A percentile compares a stretch with the other conserved stretches of the same genome.
These are phyloP conservation scores for Xylaria bambusicola DNA, from an alignment of 495 filamentous ascomycete species.

Conservation along the genomic window DNA sequence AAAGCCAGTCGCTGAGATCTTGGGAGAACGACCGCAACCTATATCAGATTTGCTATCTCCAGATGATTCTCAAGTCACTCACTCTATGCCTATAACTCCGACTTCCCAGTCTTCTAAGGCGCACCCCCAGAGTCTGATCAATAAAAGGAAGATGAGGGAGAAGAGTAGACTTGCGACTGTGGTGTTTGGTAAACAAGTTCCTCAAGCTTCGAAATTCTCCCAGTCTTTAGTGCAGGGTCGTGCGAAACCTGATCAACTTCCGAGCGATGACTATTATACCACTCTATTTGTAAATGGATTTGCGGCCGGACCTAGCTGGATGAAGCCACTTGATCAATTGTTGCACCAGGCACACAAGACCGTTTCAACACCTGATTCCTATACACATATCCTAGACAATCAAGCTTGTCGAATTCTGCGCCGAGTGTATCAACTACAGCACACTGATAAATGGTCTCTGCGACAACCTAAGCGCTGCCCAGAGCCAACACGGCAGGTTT, in stretches of 20 bases:
- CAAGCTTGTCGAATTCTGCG: constrained; percentile 82
- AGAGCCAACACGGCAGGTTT: constrained; percentile 72
- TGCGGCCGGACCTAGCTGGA: constrained; percentile 57
- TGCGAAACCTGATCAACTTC: constrained; percentile 44
- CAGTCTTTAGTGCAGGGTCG: constrained; percentile 32
- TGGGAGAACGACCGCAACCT: constrained; percentile 61
- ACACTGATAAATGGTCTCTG: constrained; percentile 85
- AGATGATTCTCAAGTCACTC: constrained; percentile 33
- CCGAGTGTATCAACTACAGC: constrained; percentile 84
- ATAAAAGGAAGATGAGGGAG: constrained; percentile 62
- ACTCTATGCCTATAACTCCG: constrained; percentile 38
- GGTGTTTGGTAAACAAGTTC: constrained; percentile 68
- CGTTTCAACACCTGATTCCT: constrained; percentile 73
- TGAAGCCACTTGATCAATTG: constrained; percentile 66
- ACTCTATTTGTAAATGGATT: constrained; percentile 76
- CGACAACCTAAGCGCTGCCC: constrained; percentile 76
- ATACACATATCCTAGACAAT: constrained; percentile 73
- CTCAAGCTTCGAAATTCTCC: constrained; percentile 30
- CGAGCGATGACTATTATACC: constrained; percentile 72
- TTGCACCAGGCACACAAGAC: constrained; percentile 78
- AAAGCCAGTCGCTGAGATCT: constrained; percentile 73
- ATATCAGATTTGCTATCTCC: constrained; percentile 25
- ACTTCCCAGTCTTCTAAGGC: constrained; percentile 41
- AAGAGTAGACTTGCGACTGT: constrained; percentile 73
- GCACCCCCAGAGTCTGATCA: constrained; percentile 42